A percentile compares a stretch with the other conserved stretches of the same genome.
These are phyloP conservation scores for Colletotrichum tanaceti DNA, from an alignment of 2,329 filamentous ascomycete genomes.

Conservation along the genomic window DNA sequence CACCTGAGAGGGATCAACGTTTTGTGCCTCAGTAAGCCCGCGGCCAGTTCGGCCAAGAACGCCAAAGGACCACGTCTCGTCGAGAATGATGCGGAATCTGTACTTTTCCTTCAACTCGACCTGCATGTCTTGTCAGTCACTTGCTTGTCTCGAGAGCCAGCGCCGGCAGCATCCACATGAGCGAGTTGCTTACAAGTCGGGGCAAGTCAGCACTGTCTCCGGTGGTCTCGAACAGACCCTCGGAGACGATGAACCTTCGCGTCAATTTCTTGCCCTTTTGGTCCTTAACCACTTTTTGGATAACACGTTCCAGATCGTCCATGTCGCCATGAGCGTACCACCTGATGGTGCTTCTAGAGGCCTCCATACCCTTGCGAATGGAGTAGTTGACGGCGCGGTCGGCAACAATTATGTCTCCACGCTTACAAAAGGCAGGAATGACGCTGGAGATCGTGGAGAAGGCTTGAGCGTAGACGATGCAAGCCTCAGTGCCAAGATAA, in stretches of 20 bases:
- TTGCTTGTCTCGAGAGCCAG: not conserved
- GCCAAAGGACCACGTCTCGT: conserved; percentile 98
- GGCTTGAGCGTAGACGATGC: conserved; percentile 95
- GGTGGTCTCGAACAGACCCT: conserved; percentile 90
- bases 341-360: conserved; percentile 87
- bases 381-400: conserved; percentile 94
- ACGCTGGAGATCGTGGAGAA: conserved; percentile 98
- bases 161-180: not conserved
- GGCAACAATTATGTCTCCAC: conserved; percentile 96
- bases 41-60: conserved; percentile 91
- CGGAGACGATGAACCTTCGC: conserved; percentile 93
- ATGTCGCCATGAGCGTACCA: conserved; percentile 98
- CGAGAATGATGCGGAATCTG: conserved; percentile 97
- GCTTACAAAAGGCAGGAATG: conserved; percentile 96
- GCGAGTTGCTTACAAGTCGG: conserved; percentile 72
- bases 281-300: conserved; percentile 88
- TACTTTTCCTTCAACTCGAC: conserved; percentile 93
- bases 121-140: conserved; percentile 33
- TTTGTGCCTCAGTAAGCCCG: conserved; percentile 94
- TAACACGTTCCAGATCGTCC: conserved; percentile 87
- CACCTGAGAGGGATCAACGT: conserved; percentile 91
- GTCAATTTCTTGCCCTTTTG: conserved; percentile 90
- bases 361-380: conserved; percentile 93
- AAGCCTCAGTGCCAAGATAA: conserved; percentile 86
- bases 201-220: conserved; percentile 89